Evolutionary conservation across 73 alveolate genomes (phyloP).

Genomic region (Diophrys sp.): DNA sequence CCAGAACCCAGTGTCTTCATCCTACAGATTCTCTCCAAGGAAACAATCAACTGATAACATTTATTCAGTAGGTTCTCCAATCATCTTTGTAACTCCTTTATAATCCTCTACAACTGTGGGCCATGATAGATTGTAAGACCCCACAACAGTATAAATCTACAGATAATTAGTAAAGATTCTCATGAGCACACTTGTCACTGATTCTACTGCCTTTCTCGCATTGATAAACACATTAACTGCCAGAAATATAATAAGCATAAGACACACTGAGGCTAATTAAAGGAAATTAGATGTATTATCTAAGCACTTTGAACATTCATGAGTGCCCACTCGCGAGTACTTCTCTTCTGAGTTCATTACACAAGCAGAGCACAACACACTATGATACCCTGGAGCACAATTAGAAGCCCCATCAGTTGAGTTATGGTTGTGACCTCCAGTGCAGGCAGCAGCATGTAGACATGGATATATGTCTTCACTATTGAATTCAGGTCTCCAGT

Average conservation of each 20-base stretch:
- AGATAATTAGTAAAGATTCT: conserved; percentile 23
- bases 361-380: conserved; percentile 8
- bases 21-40: background rate
- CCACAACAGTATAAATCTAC: background rate
- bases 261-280: background rate
- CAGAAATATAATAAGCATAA: background rate
- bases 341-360: background rate
- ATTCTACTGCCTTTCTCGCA: background rate
- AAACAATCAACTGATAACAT: conserved; percentile 62
- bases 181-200: background rate
- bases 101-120: background rate
- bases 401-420: background rate
- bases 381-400: conserved; percentile 9
- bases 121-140: background rate
- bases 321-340: background rate
- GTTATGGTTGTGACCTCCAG: conserved; percentile 4
- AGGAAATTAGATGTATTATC: background rate
- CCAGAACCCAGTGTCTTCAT: background rate
- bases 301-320: conserved; percentile 10
- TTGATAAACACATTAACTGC: background rate
- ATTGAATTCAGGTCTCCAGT: conserved; percentile 6
- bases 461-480: background rate
- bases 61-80: conserved; percentile 34
- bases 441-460: background rate
- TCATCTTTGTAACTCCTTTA: conserved; percentile 1